Conservation (phyloP, 2,329 filamentous ascomycete species). For the Aspergillus proliferans region DNA sequence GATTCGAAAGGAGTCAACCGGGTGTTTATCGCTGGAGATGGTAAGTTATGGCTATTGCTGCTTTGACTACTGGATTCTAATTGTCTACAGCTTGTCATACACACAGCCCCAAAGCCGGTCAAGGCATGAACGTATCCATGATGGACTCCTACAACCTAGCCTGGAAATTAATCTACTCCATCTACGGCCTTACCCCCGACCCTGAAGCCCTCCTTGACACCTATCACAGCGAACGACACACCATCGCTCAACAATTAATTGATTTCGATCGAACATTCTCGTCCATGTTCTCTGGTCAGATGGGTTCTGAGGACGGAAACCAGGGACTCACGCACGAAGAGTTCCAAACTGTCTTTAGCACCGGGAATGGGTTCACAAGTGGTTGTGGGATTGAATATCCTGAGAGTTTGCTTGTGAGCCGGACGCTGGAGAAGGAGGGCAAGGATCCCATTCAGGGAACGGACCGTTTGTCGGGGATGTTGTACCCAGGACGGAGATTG, state of each 20-base stretch:
- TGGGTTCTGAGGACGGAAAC: constrained; percentile 18
- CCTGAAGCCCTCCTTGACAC: constrained; percentile 28
- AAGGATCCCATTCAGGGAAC: constrained; percentile 23
- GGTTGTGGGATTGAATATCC: constrained; percentile 36
- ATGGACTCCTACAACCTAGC: constrained; percentile 46
- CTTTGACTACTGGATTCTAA: constrained; percentile 1
- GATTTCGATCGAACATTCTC: constrained; percentile 36
- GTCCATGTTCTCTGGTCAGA: constrained; percentile 36
- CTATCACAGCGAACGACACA: constrained; percentile 33
- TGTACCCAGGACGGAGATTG: constrained; percentile 30
- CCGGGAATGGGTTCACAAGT: constrained; percentile 33
- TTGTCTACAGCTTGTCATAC: constrained; percentile 59
- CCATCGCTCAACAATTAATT: constrained; percentile 33
- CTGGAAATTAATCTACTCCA: constrained; percentile 34
- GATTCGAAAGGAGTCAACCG: constrained; percentile 63
- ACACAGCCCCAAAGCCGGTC: constrained; percentile 69
- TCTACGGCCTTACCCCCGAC: constrained; percentile 31
- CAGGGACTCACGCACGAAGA: constrained; percentile 27
- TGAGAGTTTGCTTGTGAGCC: constrained; percentile 23
- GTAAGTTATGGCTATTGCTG: constrained; percentile 16
- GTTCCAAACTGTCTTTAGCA: constrained; percentile 32
- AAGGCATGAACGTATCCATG: constrained; percentile 76
- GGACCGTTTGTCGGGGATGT: constrained; percentile 29
- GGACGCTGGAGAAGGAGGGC: constrained; percentile 4
- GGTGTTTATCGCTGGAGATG: constrained; percentile 68